These are phyloP conservation scores for Yamadazyma membranifaciens DNA, from an alignment of 1,139 yeast genomes.

Conservation along the genomic window DNA sequence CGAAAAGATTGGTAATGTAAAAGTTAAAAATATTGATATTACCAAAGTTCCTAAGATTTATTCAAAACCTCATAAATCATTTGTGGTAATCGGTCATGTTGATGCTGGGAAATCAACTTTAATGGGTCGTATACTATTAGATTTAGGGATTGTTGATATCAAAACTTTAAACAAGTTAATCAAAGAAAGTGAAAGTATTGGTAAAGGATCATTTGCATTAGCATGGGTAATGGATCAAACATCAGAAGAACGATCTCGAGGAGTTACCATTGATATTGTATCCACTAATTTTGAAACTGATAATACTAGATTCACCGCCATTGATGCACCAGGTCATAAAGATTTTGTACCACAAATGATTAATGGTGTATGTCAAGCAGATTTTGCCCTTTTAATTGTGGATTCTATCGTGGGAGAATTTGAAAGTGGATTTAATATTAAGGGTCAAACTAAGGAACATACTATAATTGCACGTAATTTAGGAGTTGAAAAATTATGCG, in stretches of 20 bases:
- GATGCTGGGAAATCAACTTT: constrained; percentile 97
- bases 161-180: constrained; percentile 73
- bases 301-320: constrained; percentile 69
- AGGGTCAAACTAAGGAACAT: constrained; percentile 96
- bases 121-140: constrained; percentile 85
- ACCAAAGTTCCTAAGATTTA: constrained; percentile 31
- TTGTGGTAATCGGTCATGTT: constrained; percentile 93
- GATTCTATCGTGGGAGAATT: constrained; percentile 85
- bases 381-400: constrained; percentile 67
- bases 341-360: constrained; percentile 57
- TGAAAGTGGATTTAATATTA: constrained; percentile 81
- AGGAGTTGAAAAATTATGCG: constrained; percentile 74
- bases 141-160: constrained; percentile 76
- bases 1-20: background rate
- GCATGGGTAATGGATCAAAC: constrained; percentile 99
- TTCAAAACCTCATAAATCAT: constrained; percentile 65
- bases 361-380: constrained; percentile 56
- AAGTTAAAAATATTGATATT: constrained; percentile 9
- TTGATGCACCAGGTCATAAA: constrained; percentile 83
- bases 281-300: constrained; percentile 78
- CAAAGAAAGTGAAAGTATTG: constrained; percentile 76
- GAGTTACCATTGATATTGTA: constrained; percentile 93
- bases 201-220: constrained; percentile 90
- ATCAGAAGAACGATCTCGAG: constrained; percentile 80
- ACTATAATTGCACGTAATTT: constrained; percentile 77